phyloP scores from a whole-genome alignment of 2,329 filamentous ascomycete genomes.

The Pyrenochaeta sp. region DNA sequence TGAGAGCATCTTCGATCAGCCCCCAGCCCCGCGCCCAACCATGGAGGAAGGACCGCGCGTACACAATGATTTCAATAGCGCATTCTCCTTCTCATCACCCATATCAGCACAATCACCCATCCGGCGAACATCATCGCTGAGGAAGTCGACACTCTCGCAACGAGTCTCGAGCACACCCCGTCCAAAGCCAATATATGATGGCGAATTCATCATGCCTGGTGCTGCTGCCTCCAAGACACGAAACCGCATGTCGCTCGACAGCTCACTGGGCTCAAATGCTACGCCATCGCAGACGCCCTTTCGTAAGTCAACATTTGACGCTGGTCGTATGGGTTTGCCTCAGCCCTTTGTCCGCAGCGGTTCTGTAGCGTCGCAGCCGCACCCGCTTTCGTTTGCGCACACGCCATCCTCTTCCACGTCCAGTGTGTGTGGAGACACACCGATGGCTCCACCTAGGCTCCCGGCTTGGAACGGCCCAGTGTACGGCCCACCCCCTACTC shows the following conservation, averaged over 20 bases:
- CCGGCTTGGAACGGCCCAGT: slow-evolving; percentile 21
- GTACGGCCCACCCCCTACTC: slow-evolving; percentile 27
- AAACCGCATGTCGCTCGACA: slow-evolving; percentile 80
- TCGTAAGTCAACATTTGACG: slow-evolving; percentile 43
- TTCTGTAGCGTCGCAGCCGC: slow-evolving; percentile 56
- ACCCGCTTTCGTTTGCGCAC: slow-evolving; percentile 86
- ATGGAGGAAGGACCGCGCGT: slow-evolving; percentile 33
- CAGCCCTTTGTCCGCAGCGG: slow-evolving; percentile 33
- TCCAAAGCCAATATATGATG: slow-evolving; percentile 50
- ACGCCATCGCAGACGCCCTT: slow-evolving; percentile 72
- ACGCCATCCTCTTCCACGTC: slow-evolving; percentile 88
- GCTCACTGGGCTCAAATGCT: slow-evolving; percentile 71
- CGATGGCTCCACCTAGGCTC: slow-evolving; percentile 53
- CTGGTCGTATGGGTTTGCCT: slow-evolving; percentile 33
- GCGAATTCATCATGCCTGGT: slow-evolving; percentile 63
- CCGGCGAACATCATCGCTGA: slow-evolving; percentile 71
- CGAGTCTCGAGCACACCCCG: slow-evolving; percentile 63
- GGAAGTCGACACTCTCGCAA: slow-evolving; percentile 89
- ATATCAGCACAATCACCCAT: slow-evolving; percentile 43
- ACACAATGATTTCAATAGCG: slow-evolving; percentile 41
- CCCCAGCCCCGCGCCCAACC: slow-evolving; percentile 23
- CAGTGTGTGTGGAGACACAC: slow-evolving; percentile 70
- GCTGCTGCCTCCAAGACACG: slow-evolving; percentile 65
- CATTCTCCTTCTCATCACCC: slow-evolving; percentile 49
- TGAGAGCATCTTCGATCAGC: slow-evolving; percentile 76